phyloP scores from a whole-genome alignment of 2,329 filamentous ascomycete species.

The Cladosporium velox region DNA sequence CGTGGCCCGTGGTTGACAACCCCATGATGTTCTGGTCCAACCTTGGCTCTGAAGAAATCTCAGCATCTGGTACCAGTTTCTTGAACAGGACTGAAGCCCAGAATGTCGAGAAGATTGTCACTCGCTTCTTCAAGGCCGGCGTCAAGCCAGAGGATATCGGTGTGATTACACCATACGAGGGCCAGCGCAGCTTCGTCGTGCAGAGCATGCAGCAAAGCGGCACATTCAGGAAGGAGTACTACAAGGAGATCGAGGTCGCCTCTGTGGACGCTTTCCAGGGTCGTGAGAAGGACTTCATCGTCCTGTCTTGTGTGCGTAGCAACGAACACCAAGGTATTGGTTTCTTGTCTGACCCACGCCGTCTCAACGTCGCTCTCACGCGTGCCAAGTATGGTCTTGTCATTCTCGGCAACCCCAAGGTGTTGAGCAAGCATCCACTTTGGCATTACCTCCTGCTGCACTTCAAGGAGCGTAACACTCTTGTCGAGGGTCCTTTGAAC shows the following conservation, averaged over 20 bases:
- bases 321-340: constrained; percentile 99
- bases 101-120: constrained; percentile 98
- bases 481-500: constrained; percentile 91
- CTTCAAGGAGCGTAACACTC: constrained; percentile 94
- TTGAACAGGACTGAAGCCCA: constrained; percentile 96
- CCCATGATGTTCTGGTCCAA: constrained; percentile 99
- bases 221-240: constrained; percentile 96
- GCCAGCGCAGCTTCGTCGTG: constrained; percentile 96
- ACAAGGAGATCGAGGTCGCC: constrained; percentile 98
- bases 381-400: constrained; percentile 96
- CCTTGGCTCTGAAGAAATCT: constrained; percentile 95
- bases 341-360: constrained; percentile 95
- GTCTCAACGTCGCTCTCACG: constrained; percentile 94
- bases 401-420: constrained; percentile 96
- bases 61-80: constrained; percentile 94
- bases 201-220: constrained; percentile 99
- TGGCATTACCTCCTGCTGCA: constrained; percentile 95
- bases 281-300: constrained; percentile 98
- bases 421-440: constrained; percentile 93
- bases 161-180: constrained; percentile 98
- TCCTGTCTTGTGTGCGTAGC: constrained; percentile 94
- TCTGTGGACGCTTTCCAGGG: constrained; percentile 99
- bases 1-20: constrained; percentile 89
- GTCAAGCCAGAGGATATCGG: constrained; percentile 93
- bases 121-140: constrained; percentile 96